Evolutionary conservation across 202 grass and related monocot species (phyloP).

Genomic region (Panicum hallii): DNA sequence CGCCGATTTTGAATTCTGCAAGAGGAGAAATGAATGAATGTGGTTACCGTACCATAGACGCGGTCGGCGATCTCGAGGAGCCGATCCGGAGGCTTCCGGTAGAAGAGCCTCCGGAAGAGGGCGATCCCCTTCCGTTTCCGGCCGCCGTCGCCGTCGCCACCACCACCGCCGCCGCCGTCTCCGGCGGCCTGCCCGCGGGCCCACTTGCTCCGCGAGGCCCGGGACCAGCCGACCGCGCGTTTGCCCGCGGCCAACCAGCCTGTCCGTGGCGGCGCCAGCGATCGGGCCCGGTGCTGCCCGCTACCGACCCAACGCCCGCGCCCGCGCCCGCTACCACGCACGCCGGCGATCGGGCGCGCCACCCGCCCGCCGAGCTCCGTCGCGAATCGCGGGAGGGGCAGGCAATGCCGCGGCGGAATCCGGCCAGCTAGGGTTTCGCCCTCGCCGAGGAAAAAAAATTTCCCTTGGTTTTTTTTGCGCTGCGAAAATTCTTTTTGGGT

Average conservation of each 20-base stretch:
- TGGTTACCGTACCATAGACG: slow-evolving; percentile 85
- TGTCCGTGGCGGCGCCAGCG: neutral
- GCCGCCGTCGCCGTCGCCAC: slow-evolving; percentile 25
- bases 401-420: slow-evolving; percentile 42
- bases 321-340: neutral
- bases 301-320: neutral
- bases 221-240: neutral
- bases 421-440: slow-evolving; percentile 46
- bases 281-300: neutral
- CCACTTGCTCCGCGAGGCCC: neutral
- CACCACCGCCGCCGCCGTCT: slow-evolving; percentile 53
- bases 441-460: neutral
- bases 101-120: slow-evolving; percentile 95
- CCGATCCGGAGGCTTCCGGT: slow-evolving; percentile 89
- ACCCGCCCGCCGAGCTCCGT: neutral
- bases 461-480: slow-evolving; percentile 8
- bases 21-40: neutral
- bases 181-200: slow-evolving; percentile 53
- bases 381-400: slow-evolving; percentile 13
- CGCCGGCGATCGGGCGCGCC: slow-evolving; percentile 32
- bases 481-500: neutral
- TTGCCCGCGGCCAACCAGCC: neutral
- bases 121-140: slow-evolving; percentile 56
- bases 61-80: slow-evolving; percentile 93
- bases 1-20: neutral